A percentile compares a stretch with the other conserved stretches of the same genome.
These are phyloP conservation scores for Exsudoporus floridanus DNA, from an alignment of 1,284 basidiomycete species.

Conservation along the genomic window DNA sequence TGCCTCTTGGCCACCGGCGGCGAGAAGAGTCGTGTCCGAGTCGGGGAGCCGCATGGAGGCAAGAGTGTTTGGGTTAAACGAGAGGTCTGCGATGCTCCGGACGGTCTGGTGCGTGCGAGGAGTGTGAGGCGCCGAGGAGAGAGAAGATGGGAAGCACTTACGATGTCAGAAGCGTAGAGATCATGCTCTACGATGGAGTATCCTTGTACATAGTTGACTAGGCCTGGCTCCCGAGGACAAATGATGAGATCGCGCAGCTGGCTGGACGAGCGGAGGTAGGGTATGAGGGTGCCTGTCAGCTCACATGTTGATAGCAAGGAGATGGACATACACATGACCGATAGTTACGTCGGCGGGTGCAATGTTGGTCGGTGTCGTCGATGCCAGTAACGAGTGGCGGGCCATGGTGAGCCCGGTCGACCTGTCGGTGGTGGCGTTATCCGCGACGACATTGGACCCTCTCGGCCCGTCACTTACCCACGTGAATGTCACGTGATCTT, in stretches of 20 bases:
- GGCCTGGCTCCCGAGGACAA: slow-evolving; percentile 65
- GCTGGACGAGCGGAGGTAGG: slow-evolving; percentile 38
- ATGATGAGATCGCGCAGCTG: slow-evolving; percentile 76
- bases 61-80: slow-evolving; percentile 70
- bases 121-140: slow-evolving; percentile 14
- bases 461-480: slow-evolving; percentile 20
- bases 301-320: neutral
- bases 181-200: slow-evolving; percentile 67
- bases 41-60: slow-evolving; percentile 57
- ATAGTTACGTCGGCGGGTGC: slow-evolving; percentile 55
- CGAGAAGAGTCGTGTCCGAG: slow-evolving; percentile 62
- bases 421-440: slow-evolving; percentile 13
- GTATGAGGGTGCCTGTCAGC: slow-evolving; percentile 10
- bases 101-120: slow-evolving; percentile 40
- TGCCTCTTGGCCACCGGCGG: slow-evolving; percentile 78
- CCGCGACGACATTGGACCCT: neutral
- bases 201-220: slow-evolving; percentile 65
- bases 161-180: slow-evolving; percentile 49
- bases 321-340: slow-evolving; percentile 64
- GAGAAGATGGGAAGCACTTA: slow-evolving; percentile 37
- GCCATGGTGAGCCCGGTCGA: slow-evolving; percentile 40
- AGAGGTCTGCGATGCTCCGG: slow-evolving; percentile 51
- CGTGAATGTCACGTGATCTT: slow-evolving; percentile 30
- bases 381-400: slow-evolving; percentile 46
- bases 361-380: slow-evolving; percentile 45